These are phyloP conservation scores for Melocanna baccifera DNA, from an alignment of 176 grass and related monocot genomes.

Conservation along the genomic window DNA sequence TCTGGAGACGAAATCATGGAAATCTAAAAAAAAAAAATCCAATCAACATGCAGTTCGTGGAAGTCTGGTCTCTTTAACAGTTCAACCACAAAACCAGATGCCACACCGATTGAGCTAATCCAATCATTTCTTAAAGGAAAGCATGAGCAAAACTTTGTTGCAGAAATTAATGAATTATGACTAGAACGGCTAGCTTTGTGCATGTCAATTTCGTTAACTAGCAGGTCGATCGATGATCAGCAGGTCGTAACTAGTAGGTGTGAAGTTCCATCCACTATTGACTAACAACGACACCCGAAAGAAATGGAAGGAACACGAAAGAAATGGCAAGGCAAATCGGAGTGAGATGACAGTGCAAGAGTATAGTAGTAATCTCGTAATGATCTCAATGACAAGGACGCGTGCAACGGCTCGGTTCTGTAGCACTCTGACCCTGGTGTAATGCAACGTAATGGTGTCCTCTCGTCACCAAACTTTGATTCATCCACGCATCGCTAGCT, in stretches of 20 bases:
- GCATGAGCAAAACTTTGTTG: too few species aligned
- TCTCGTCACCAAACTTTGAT: background rate
- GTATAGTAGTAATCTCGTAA: background rate
- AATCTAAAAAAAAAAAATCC: too few species aligned
- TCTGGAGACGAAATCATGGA: too few species aligned
- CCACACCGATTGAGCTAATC: too few species aligned
- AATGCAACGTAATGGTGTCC: background rate
- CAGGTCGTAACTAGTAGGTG: background rate
- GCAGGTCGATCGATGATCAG: background rate
- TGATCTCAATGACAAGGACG: background rate
- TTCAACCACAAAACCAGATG: too few species aligned
- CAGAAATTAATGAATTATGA: background rate
- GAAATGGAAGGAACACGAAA: background rate
- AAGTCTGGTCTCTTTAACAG: too few species aligned
- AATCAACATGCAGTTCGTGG: too few species aligned
- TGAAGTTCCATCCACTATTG: background rate
- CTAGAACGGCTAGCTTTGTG: background rate
- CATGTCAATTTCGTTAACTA: too few species aligned
- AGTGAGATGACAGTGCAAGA: background rate
- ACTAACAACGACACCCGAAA: background rate
- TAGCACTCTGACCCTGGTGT: background rate
- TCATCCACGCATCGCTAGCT: too few species aligned
- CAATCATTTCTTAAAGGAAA: too few species aligned
- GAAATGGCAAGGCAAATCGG: too few species aligned
- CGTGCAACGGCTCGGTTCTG: background rate